Percentiles rank a stretch among this genome's conserved stretches.
Conservation (phyloP, 2,329 filamentous ascomycete genomes). For the Dothiorella sarmentorum region DNA sequence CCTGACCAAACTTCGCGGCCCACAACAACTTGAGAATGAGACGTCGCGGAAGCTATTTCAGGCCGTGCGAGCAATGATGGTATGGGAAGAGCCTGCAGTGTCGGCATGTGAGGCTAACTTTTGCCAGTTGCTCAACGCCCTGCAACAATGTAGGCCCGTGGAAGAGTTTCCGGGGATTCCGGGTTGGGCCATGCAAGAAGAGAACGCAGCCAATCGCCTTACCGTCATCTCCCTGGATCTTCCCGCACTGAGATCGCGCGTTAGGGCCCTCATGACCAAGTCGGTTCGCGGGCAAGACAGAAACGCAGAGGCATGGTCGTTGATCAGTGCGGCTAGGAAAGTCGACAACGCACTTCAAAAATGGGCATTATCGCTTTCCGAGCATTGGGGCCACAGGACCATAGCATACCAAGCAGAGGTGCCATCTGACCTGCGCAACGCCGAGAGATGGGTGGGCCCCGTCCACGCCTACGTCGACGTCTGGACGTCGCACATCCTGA, state of each 20-base stretch:
- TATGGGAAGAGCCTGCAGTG: constrained; percentile 19
- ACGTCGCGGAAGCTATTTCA: constrained; percentile 39
- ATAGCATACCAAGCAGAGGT: constrained; percentile 30
- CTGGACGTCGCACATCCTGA: constrained; percentile 37
- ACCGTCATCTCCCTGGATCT: constrained; percentile 40
- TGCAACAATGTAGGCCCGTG: constrained; percentile 38
- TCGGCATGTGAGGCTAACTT: constrained; percentile 8
- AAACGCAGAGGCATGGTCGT: constrained; percentile 28
- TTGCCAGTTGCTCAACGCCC: constrained; percentile 36
- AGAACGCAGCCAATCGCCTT: constrained; percentile 40
- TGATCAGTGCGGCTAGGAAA: constrained; percentile 35
- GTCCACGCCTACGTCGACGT: constrained; percentile 40
- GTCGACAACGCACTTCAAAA: constrained; percentile 36
- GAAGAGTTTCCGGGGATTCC: constrained; percentile 35
- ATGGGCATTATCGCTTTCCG: constrained; percentile 37
- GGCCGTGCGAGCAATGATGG: constrained; percentile 41
- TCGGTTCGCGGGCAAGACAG: constrained; percentile 21
- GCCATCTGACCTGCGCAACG: constrained; percentile 29
- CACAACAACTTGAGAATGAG: constrained; percentile 37
- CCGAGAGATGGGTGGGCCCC: constrained; percentile 37
- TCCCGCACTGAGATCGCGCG: constrained; percentile 35
- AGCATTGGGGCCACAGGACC: constrained; percentile 33
- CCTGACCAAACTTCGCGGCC: constrained; percentile 37
- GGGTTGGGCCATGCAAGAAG: constrained; percentile 35
- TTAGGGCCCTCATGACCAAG: constrained; percentile 30